phyloP scores from a whole-genome alignment of 306 rosid species.

The Ammopiptanthus mongolicus region DNA sequence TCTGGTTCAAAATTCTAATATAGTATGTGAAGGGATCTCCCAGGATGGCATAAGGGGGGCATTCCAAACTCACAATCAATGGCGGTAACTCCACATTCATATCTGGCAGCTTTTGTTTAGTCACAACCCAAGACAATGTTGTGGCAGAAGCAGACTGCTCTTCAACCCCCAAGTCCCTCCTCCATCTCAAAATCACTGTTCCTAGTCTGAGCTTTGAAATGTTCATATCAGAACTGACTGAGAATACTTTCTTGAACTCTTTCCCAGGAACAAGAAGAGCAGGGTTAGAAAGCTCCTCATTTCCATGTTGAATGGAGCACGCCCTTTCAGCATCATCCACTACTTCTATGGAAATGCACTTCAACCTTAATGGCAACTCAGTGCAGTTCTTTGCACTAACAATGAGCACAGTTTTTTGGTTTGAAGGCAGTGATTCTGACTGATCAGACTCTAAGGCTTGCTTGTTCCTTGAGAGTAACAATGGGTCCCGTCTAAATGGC shows the following conservation, averaged over 20 bases:
- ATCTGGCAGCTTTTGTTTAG: constrained; percentile 61
- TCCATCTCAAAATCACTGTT: constrained; percentile 73
- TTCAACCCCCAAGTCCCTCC: constrained; percentile 52
- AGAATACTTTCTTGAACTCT: constrained; percentile 86
- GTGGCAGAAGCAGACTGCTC: constrained; percentile 36
- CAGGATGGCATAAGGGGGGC: constrained; percentile 76
- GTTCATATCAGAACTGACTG: constrained; percentile 47
- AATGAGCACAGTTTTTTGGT: constrained; percentile 56
- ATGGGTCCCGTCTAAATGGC: constrained; percentile 76
- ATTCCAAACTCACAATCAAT: constrained; percentile 77
- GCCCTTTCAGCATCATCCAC: constrained; percentile 50
- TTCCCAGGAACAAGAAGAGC: constrained; percentile 71
- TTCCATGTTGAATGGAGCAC: constrained; percentile 52
- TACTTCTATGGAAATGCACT: constrained; percentile 53
- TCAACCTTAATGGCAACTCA: constrained; percentile 62
- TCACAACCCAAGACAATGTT: constrained; percentile 43
- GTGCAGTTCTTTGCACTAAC: constrained; percentile 69
- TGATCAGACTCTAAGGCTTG: constrained; percentile 51
- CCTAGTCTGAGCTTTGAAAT: constrained; percentile 57
- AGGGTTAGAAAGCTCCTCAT: constrained; percentile 39
- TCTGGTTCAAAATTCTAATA: constrained; percentile 65
- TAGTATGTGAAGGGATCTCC: constrained; percentile 84
- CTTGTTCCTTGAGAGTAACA: constrained; percentile 69
- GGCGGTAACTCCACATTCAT: constrained; percentile 65
- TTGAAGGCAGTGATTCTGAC: constrained; percentile 54